These are phyloP conservation scores for Bacidia rubella DNA, from an alignment of 495 filamentous ascomycete genomes.

Conservation along the genomic window DNA sequence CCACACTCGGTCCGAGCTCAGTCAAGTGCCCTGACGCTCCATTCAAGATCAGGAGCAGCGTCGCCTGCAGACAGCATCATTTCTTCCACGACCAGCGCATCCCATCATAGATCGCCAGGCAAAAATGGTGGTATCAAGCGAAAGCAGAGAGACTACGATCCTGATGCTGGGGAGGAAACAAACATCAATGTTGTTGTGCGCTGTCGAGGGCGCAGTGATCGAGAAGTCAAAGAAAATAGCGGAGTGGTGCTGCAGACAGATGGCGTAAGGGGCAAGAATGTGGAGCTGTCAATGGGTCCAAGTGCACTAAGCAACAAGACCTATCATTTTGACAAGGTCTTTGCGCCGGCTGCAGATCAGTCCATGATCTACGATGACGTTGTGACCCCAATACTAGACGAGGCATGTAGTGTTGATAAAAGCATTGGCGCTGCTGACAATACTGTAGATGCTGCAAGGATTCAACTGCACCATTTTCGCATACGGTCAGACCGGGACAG, in stretches of 20 bases:
- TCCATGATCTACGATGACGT: constrained; percentile 86
- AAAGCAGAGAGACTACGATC: constrained; percentile 71
- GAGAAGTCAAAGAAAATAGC: constrained; percentile 85
- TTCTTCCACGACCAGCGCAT: constrained; percentile 37
- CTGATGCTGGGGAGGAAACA: constrained; percentile 62
- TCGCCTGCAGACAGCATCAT: constrained; percentile 54
- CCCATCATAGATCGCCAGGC: constrained; percentile 32
- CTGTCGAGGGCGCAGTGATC: constrained; percentile 82
- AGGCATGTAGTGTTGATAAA: constrained; percentile 38
- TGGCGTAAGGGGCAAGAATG: constrained; percentile 65
- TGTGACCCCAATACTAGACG: constrained; percentile 78
- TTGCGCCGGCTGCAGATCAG: constrained; percentile 91
- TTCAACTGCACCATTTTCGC: constrained; percentile 99
- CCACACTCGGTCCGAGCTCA: constrained; percentile 31
- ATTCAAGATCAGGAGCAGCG: constrained; percentile 30
- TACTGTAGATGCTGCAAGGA: constrained; percentile 70
- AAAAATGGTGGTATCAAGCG: constrained; percentile 46
- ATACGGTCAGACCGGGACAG: constrained; percentile 94
- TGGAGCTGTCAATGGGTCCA: constrained; percentile 85
- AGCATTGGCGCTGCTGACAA: background rate
- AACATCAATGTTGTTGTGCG: constrained; percentile 96
- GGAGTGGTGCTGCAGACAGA: constrained; percentile 81
- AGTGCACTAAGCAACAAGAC: constrained; percentile 88
- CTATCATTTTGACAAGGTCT: constrained; percentile 93
- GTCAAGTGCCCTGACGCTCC: constrained; percentile 31